Base-by-base conservation (phyloP, 164 flowering plant genomes). In the Brasenia schreberi region DNA sequence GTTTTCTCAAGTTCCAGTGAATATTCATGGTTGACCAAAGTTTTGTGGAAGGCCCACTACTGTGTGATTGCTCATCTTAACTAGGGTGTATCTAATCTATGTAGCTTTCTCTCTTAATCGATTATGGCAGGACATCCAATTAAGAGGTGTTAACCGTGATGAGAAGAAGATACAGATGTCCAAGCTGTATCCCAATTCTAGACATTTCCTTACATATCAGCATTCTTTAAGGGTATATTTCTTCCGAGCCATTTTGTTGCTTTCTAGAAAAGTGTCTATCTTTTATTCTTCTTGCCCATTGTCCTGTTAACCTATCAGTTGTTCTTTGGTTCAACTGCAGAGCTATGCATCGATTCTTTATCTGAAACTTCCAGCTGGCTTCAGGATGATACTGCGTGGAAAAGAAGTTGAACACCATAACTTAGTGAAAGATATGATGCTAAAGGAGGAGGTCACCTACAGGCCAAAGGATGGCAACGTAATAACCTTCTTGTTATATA, bases 341-440 rank as follows among this genome's bases (percentile, higher is more conserved):
- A 89, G 96, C 75, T 94, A 94, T 84, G 86, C 87, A 33, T 86
- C 99, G 42, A 92, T 94, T 71, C 89, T 94, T 27, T 94, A 91
- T 72, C 85, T 89, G 16, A 87, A 90, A 74, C 74, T 92, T 74
- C 92, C 97, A 69, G 83, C 80, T 17, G 69, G 80, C 18, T 92
- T 95, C 64, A 82, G 94, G 52, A 85, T 92, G 52, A 80, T 83
- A 77, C 79, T 95, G 68, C 94, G 99, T 42, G 96, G 97, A 44
- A 81, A 82, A 77, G 97, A 88, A 73, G 87, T 95, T 74, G 86
- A 82, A 74, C 97, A 92, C 74, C 99, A 92, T 74, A 90, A 86
- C 77, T 78, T 87, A 43, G 87, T 92, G 67, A 86, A 92, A 80
- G 99, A 95, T 71, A 85, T 95, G 97, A 92, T 92, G 96, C 39